Conservation (phyloP, 2,329 filamentous ascomycete species). For the Colletotrichum siamense region DNA sequence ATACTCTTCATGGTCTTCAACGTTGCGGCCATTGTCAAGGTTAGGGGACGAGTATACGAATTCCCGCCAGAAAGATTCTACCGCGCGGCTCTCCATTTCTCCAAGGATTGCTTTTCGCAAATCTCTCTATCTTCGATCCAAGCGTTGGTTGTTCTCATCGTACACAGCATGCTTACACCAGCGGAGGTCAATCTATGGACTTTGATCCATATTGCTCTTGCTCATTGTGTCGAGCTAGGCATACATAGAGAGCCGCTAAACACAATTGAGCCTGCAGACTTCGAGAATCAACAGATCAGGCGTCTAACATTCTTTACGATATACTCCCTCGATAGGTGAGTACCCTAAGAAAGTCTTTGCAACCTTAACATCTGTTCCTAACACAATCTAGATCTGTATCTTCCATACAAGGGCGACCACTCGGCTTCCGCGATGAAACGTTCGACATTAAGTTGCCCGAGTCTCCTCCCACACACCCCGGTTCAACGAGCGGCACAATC, state of each 20-base stretch:
- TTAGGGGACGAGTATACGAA: conserved; percentile 36
- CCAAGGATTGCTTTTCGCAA: conserved; percentile 35
- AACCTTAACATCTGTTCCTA: not conserved
- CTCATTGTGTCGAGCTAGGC: conserved; percentile 41
- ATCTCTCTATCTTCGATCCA: conserved; percentile 38
- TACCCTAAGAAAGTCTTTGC: not conserved
- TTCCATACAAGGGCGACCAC: conserved; percentile 41
- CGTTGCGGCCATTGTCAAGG: conserved; percentile 37
- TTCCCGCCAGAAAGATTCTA: conserved; percentile 38
- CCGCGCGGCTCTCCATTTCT: conserved; percentile 32
- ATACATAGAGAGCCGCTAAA: conserved; percentile 36
- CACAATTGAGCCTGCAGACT: not conserved
- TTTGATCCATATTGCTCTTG: conserved; percentile 37
- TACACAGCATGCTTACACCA: conserved; percentile 37
- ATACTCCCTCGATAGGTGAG: conserved; percentile 39
- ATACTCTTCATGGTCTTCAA: conserved; percentile 41
- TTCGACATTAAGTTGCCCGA: conserved; percentile 35
- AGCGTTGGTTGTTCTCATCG: conserved; percentile 32
- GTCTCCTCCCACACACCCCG: not conserved
- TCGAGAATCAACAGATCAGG: conserved; percentile 17
- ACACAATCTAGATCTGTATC: conserved; percentile 32
- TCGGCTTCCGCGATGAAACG: conserved; percentile 41
- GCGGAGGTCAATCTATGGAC: conserved; percentile 41
- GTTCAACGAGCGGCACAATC: not conserved
- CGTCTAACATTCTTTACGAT: conserved; percentile 38